Evolutionary conservation across 331 rosid genomes (phyloP), one percentile per base, ranked within the genome.

Genomic region (Stylosanthes scabra): DNA sequence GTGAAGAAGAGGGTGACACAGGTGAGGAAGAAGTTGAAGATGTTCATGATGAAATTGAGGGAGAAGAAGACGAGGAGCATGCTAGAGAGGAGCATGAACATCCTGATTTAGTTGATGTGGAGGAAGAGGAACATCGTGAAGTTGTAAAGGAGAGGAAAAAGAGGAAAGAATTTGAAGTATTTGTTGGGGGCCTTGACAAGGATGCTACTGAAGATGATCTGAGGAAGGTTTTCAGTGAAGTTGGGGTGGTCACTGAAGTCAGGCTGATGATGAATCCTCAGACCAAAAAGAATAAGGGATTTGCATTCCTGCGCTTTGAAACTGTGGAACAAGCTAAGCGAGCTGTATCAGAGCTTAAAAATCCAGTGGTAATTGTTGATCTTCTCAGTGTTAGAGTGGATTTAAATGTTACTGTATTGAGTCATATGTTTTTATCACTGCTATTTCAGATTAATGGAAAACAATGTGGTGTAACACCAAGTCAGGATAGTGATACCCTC

Each of bases 401-500:
- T 56, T 82, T 71, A 15, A 46, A 74, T 60, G 63, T 70, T 75
- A 42, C 7, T 37, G 34, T 59, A 12, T 75, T 44, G 77, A 81
- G 68, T 72, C 55, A 12, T 12, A 12, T 68, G 75, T 76, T 79
- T 67, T 85, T 71, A 66, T 76, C 45, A 67, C 52, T 79, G 61
- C 74, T 47, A 86, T 86, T 90, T 82, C 96, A 93, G 98, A 89
- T 93, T 45, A 88, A 93, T 67, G 98, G 98, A 68, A 93, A 93
- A 86, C 89, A 85, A 66, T 93, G 98, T 60, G 98, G 98, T 83
- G 98, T 93, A 34, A 86, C 91, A 74, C 93, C 97, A 50, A 93
- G 97, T 83, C 98, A 93, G 82, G 98, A 93, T 73, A 89, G 96
- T 37, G 98, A 93, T 80, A 93, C 98, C 65, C 97, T 93, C 56